A percentile compares a stretch with the other conserved stretches of the same genome.
Evolutionary conservation across 805 yeast genomes (phyloP).

Genomic region (Starmerella cellae): DNA sequence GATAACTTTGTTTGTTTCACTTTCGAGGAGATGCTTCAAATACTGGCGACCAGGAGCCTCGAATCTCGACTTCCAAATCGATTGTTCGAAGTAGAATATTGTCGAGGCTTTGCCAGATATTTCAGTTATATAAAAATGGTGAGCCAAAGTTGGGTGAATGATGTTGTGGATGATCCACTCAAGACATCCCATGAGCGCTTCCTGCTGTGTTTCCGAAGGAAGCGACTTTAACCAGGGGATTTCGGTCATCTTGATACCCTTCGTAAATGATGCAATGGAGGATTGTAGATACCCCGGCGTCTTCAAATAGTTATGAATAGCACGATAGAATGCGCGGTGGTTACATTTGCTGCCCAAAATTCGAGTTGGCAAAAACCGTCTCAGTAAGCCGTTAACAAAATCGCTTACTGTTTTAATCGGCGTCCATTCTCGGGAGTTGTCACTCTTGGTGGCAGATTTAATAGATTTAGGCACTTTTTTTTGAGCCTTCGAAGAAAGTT

Average conservation of each 20-base stretch:
- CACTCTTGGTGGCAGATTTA: not conserved
- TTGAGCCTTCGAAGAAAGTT: not conserved
- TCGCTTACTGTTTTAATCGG: not conserved
- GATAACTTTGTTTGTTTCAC: not conserved
- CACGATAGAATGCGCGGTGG: not conserved
- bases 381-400: not conserved
- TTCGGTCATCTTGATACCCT: conserved; percentile 32
- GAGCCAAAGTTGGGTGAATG: conserved; percentile 35
- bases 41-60: conserved; percentile 27
- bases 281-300: conserved; percentile 1
- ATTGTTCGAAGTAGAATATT: conserved; percentile 12
- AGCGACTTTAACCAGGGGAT: conserved; percentile 40
- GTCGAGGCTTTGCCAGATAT: conserved; percentile 21
- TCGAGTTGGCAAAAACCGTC: not conserved
- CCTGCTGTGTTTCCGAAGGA: conserved; percentile 29
- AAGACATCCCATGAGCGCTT: conserved; percentile 32
- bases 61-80: conserved; percentile 31
- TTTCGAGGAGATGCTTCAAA: not conserved
- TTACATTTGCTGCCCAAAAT: conserved; percentile 3
- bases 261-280: conserved; percentile 20
- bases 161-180: conserved; percentile 45
- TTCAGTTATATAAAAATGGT: conserved; percentile 59
- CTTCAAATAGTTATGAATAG: conserved; percentile 3
- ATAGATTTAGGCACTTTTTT: not conserved
- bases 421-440: not conserved